Base-by-base conservation (phyloP, 345 rosid genomes). In the Camelina hispida region DNA sequence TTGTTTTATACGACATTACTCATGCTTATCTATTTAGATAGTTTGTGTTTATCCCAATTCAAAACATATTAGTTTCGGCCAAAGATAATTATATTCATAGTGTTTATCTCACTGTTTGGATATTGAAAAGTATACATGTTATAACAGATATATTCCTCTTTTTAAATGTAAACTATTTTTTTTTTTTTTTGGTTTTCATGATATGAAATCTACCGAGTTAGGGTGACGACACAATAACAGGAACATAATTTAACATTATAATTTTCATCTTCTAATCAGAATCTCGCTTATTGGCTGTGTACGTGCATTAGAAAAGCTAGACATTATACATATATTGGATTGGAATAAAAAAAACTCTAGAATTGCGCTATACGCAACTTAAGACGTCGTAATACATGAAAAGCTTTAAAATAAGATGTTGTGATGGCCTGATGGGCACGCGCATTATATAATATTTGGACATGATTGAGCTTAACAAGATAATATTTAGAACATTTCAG, bases 321-420 rank as follows among this genome's bases (percentile, higher is more conserved):
- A 22, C 2, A 34, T 22, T 12, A 23, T 23, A 53, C 16, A 53
- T 35, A 59, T 11, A 25, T 37, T 59, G 64, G 28, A 59, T 11
- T 4, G 2, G n/a, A 60, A 18, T 11, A 2, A 4, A 62, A 43
- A 42, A 42, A 23, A 43, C 52, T 15, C 14, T 15, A 23, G 20
- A 44, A 44, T 9, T 23, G 68, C 68, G 37, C 15, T 25, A 9
- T 25, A 44, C 38, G 68, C 16, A 46, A n/a, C 42, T 28, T 64
- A 25, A 46, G 4, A 64, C n/a, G 68, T 44, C 40, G 2, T 6
- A 9, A n/a, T 43, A 44, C 2, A 8, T 20, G 30, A 18, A 18
- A 37, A 3, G 16, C 7, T 20, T 12, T 40, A 20, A 22, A 53
- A 12, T 12, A 40, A 6, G 40, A 40, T 38, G 11, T 12, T 61